These are phyloP conservation scores for Backusella parvicylindrica DNA, from an alignment of 192 early-diverging fungal species.

Conservation along the genomic window DNA sequence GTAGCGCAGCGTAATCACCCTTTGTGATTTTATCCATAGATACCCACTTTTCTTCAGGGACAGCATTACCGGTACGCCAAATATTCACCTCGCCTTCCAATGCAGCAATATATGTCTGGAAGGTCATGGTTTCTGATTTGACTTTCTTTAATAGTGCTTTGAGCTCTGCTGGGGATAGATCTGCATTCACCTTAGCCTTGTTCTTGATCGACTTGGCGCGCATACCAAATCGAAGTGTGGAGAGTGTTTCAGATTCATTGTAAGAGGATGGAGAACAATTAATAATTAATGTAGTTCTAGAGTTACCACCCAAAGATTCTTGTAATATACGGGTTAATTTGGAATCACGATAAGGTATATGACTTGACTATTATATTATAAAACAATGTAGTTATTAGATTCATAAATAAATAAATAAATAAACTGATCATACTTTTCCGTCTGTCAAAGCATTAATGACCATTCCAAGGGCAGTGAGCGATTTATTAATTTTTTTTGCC, in stretches of 20 bases:
- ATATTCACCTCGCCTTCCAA: slow-evolving; percentile 87
- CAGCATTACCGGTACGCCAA: slow-evolving; percentile 81
- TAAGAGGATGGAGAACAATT: slow-evolving; percentile 99
- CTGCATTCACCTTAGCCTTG: slow-evolving; percentile 99
- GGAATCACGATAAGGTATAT: slow-evolving; percentile 98
- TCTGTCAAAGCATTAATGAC: slow-evolving; percentile 99
- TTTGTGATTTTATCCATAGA: slow-evolving; percentile 51
- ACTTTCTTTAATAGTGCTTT: slow-evolving; percentile 91
- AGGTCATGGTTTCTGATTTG: slow-evolving; percentile 74
- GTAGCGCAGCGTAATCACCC: slow-evolving; percentile 27
- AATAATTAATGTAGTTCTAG: slow-evolving; percentile 99
- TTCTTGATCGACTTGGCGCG: slow-evolving; percentile 99
- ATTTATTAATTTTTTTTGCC: slow-evolving; percentile 99
- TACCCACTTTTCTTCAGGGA: slow-evolving; percentile 64
- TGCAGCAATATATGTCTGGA: slow-evolving; percentile 78
- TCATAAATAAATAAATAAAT: neutral
- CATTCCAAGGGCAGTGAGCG: slow-evolving; percentile 95
- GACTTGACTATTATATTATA: slow-evolving; percentile 78
- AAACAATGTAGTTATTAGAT: neutral
- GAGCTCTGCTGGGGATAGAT: slow-evolving; percentile 91
- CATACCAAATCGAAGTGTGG: slow-evolving; percentile 96
- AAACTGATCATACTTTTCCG: slow-evolving; percentile 69
- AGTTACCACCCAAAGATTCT: slow-evolving; percentile 99
- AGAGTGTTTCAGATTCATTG: slow-evolving; percentile 94
- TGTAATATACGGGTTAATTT: slow-evolving; percentile 99